A percentile compares a stretch with the other conserved stretches of the same genome.
phyloP scores from a whole-genome alignment of 2,329 filamentous ascomycete species.

The Xylaria sp. region DNA sequence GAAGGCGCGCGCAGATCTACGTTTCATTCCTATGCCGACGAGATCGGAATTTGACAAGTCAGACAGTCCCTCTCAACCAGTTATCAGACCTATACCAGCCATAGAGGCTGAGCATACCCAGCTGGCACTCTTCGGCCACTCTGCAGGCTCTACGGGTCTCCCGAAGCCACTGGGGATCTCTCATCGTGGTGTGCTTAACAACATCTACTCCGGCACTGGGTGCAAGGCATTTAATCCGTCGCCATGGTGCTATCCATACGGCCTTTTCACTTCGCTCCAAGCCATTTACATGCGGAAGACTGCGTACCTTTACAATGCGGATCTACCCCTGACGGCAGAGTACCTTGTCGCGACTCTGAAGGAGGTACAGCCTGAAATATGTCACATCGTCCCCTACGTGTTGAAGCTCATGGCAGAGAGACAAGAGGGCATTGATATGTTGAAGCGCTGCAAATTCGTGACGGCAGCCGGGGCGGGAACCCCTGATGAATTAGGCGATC shows the following conservation, averaged over 20 bases:
- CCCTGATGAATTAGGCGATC: slow-evolving; percentile 49
- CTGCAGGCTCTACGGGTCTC: slow-evolving; percentile 54
- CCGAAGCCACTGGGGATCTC: slow-evolving; percentile 53
- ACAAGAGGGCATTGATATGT: slow-evolving; percentile 42
- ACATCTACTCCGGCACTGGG: slow-evolving; percentile 42
- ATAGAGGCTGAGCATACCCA: slow-evolving; percentile 40
- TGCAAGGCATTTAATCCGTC: slow-evolving; percentile 50
- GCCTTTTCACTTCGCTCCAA: slow-evolving; percentile 48
- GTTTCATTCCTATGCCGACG: slow-evolving; percentile 32
- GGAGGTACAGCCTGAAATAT: slow-evolving; percentile 45
- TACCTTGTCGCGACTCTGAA: slow-evolving; percentile 45
- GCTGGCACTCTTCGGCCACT: slow-evolving; percentile 51
- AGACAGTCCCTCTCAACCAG: slow-evolving; percentile 27
- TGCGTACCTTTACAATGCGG: slow-evolving; percentile 48
- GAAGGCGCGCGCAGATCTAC: slow-evolving; percentile 31
- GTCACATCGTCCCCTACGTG: slow-evolving; percentile 49
- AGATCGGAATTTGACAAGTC: slow-evolving; percentile 35
- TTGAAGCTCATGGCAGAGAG: slow-evolving; percentile 48
- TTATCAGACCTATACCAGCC: slow-evolving; percentile 33
- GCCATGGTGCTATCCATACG: slow-evolving; percentile 52
- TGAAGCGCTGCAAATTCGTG: slow-evolving; percentile 47
- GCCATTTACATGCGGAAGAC: slow-evolving; percentile 51
- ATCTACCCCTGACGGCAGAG: slow-evolving; percentile 46
- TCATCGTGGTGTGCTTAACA: slow-evolving; percentile 47
- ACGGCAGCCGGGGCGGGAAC: slow-evolving; percentile 49